phyloP scores from a whole-genome alignment of 345 rosid species.

The Linum lewisii region DNA sequence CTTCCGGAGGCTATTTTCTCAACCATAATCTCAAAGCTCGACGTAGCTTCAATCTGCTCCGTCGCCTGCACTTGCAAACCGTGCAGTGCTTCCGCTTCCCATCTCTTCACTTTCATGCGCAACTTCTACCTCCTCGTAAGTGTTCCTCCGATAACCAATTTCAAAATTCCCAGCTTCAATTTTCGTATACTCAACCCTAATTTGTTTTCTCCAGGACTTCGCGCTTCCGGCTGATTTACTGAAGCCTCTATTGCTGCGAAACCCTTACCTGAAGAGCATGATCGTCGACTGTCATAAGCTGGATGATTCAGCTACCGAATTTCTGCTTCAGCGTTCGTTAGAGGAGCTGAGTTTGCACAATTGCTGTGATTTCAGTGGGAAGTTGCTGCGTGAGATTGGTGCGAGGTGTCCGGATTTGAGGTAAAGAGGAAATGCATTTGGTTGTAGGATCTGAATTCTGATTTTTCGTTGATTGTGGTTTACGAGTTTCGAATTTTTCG shows the following conservation, averaged over 20 bases:
- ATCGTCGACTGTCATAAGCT: constrained; percentile 72
- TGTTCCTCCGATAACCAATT: not conserved
- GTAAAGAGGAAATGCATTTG: constrained; percentile 21
- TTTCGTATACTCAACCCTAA: not conserved
- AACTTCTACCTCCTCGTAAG: constrained; percentile 60
- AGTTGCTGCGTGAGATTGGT: constrained; percentile 68
- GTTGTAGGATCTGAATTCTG: not conserved
- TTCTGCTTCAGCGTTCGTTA: constrained; percentile 51
- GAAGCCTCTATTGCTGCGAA: constrained; percentile 57
- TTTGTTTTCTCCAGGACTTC: constrained; percentile 41
- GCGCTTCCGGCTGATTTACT: constrained; percentile 47
- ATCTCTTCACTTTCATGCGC: constrained; percentile 68
- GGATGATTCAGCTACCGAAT: constrained; percentile 45
- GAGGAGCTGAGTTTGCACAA: constrained; percentile 58
- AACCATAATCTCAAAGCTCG: constrained; percentile 65
- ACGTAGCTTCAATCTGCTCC: constrained; percentile 68
- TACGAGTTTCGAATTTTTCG: constrained; percentile 10
- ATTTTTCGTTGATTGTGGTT: not conserved
- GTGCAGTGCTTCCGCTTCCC: constrained; percentile 43
- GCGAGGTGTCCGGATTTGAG: constrained; percentile 55
- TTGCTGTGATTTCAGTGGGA: constrained; percentile 66
- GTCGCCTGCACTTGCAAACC: constrained; percentile 54
- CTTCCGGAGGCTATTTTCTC: constrained; percentile 61
- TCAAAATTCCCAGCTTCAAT: too few relatives aligned
- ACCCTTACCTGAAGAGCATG: constrained; percentile 55